Evolutionary conservation across 345 rosid genomes (phyloP), one percentile per base, ranked within the genome.

Genomic region (Bruguiera parviflora): DNA sequence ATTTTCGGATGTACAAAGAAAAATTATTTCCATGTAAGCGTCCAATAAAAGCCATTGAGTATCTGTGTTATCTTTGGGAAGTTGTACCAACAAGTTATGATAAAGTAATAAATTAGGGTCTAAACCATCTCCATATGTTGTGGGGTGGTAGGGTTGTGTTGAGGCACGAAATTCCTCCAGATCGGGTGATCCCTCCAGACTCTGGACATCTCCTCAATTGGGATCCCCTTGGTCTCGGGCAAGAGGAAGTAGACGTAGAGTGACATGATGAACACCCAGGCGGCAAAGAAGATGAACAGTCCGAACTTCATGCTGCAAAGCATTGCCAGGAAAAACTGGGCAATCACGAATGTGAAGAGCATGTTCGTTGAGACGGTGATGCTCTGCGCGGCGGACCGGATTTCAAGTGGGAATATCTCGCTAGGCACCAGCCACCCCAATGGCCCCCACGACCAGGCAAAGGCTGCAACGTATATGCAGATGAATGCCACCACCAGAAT

Each of bases 391-490:
- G 84, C 73, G 0, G 85, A 71, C 61, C 85, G 57, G 0, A 83
- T 84, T 69, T 86, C 88, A 1, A 86, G 10, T 0, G 88, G 90
- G 70, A 84, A 84, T 4, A 79, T 84, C 64, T 86, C 88, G 24
- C 90, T 84, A 0, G 88, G 90, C 39, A 86, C 80, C 29, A 86
- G 68, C 90, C 90, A 84, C 2, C 90, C 85, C 1, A 84, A 74
- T 16, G 88, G 88, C 0, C 88, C 90, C 90, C 88, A 86, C 53
- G 90, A 86, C 88, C 90, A 84, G 5, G 90, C 86, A 63, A 84
- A 86, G 3, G 79, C 82, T 73, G 79, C 75, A 6, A 84, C 90
- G 51, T 62, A 86, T 0, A 67, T 0, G 37, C 88, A 86, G 66
- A 86, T 83, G 0, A 71, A 73, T 3, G 71, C 3, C 56, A 82